Percentiles rank a stretch among this genome's conserved stretches.
phyloP scores from a whole-genome alignment of 225 moss, liverwort and hornwort species.

The Physcomitrium patens region DNA sequence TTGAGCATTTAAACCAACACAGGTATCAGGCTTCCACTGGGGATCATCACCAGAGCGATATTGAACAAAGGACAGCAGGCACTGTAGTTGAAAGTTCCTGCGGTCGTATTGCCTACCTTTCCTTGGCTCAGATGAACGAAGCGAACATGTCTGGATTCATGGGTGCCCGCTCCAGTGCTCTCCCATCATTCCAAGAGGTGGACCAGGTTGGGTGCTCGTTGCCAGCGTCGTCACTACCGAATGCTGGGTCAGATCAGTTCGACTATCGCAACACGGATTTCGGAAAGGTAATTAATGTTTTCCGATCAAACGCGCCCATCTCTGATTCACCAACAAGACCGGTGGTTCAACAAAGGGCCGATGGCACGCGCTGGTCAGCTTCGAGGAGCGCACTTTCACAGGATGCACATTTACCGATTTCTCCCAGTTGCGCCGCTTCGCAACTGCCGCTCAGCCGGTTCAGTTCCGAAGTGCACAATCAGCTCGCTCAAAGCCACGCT shows the following conservation, averaged over 20 bases:
- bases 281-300: slow-evolving; percentile 32
- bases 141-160: slow-evolving; percentile 27
- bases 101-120: slow-evolving; percentile 54
- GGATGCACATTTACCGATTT: slow-evolving; percentile 40
- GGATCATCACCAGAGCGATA: slow-evolving; percentile 1
- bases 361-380: slow-evolving; percentile 43
- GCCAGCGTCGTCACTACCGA: slow-evolving; percentile 15
- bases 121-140: slow-evolving; percentile 49
- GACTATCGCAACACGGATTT: slow-evolving; percentile 26
- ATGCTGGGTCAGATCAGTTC: slow-evolving; percentile 23
- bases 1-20: slow-evolving; percentile 33
- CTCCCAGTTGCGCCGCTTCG: neutral
- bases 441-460: slow-evolving; percentile 47
- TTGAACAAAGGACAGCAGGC: slow-evolving; percentile 25
- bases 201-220: slow-evolving; percentile 31
- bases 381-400: slow-evolving; percentile 30
- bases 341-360: slow-evolving; percentile 30
- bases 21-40: slow-evolving; percentile 13
- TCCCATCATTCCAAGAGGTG: slow-evolving; percentile 32
- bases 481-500: slow-evolving; percentile 25
- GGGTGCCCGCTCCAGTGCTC: slow-evolving; percentile 17
- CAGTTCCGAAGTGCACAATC: slow-evolving; percentile 42
- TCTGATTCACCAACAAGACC: slow-evolving; percentile 24
- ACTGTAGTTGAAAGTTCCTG: slow-evolving; percentile 49
- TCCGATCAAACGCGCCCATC: slow-evolving; percentile 15